Conservation (phyloP, 768 basidiomycete species). For the Pulveroboletus frians region DNA sequence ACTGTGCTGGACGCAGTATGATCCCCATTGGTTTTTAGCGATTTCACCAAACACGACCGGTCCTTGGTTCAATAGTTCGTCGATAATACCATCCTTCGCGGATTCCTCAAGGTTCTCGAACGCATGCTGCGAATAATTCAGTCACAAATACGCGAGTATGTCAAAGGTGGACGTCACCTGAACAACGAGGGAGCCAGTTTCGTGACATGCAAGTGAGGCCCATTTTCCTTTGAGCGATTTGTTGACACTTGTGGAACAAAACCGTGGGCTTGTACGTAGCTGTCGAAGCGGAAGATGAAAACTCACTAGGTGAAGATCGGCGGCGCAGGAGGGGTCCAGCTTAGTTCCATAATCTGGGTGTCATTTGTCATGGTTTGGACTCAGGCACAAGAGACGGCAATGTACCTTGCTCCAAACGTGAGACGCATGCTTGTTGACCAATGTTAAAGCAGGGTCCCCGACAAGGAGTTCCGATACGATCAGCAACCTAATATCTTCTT, state of each 20-base stretch:
- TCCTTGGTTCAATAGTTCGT: slow-evolving; percentile 76
- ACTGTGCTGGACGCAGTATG: slow-evolving; percentile 86
- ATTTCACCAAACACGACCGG: slow-evolving; percentile 65
- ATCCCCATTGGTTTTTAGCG: slow-evolving; percentile 84
- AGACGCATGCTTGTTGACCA: slow-evolving; percentile 87
- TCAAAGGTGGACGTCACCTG: slow-evolving; percentile 45
- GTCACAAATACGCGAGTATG: not conserved
- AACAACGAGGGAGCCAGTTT: slow-evolving; percentile 84
- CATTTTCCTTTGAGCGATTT: slow-evolving; percentile 84
- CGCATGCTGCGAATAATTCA: slow-evolving; percentile 50
- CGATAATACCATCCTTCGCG: slow-evolving; percentile 80
- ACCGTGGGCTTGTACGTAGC: not conserved
- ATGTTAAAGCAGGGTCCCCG: slow-evolving; percentile 79
- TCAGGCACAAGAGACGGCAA: not conserved
- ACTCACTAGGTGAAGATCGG: slow-evolving; percentile 84
- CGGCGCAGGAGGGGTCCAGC: slow-evolving; percentile 81
- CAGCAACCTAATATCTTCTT: slow-evolving; percentile 76
- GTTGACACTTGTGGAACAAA: slow-evolving; percentile 56
- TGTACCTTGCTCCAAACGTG: slow-evolving; percentile 88
- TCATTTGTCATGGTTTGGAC: slow-evolving; percentile 5
- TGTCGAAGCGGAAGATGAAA: not conserved
- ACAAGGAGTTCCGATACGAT: slow-evolving; percentile 82
- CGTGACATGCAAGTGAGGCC: slow-evolving; percentile 85
- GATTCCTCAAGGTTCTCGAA: slow-evolving; percentile 82
- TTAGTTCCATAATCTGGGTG: slow-evolving; percentile 78